Conservation (phyloP, 225 moss, liverwort and hornwort species). For the Rhytidiadelphus loreus region DNA sequence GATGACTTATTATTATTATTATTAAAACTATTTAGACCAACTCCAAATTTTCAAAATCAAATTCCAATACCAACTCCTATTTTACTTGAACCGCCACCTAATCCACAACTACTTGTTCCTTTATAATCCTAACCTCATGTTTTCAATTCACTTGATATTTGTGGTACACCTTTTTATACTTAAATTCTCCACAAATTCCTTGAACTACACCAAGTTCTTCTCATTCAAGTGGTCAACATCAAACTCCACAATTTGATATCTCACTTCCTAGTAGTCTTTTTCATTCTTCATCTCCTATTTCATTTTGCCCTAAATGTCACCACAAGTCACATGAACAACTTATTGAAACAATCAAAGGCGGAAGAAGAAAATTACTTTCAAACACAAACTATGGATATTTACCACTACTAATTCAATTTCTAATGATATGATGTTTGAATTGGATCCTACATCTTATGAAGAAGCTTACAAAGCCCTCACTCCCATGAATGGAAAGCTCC, state of each 20-base stretch:
- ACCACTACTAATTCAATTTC: no score
- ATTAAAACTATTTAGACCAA: not conserved
- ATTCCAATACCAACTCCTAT: not conserved
- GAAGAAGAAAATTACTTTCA: no score
- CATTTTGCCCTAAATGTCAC: not conserved
- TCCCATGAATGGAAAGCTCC: no score
- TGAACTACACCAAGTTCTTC: no score
- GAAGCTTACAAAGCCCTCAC: no score
- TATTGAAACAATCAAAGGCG: not conserved
- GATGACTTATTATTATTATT: not conserved
- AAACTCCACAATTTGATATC: no score
- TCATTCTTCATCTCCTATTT: not conserved
- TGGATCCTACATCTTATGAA: no score
- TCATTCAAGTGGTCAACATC: no score
- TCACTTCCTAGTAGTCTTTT: not conserved
- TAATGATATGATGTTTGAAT: no score
- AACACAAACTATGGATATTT: no score
- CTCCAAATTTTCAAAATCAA: not conserved
- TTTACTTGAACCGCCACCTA: not conserved
- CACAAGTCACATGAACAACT: not conserved
- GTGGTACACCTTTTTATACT: rapidly evolving
- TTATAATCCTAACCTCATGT: not conserved
- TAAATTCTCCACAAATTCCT: no score
- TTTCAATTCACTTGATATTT: no score
- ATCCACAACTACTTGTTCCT: not conserved